phyloP scores from a whole-genome alignment of 2,329 filamentous ascomycete species.

The Aspergillus carbonarius region DNA sequence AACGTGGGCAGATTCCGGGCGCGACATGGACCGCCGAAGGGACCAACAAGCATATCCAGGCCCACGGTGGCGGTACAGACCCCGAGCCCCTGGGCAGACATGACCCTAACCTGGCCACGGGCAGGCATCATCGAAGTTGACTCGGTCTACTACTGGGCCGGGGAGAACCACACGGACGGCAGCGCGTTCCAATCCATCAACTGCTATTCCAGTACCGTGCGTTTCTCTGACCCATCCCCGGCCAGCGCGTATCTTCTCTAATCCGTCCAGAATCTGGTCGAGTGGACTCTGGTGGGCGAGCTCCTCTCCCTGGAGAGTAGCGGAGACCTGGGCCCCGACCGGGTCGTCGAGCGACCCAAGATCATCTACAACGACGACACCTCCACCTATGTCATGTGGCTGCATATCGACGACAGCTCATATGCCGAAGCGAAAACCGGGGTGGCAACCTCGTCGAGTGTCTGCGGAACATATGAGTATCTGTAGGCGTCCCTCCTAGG shows the following conservation, averaged over 20 bases:
- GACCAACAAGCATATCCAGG: constrained; percentile 60
- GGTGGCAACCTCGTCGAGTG: constrained; percentile 58
- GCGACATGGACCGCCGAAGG: constrained; percentile 48
- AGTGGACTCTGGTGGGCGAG: constrained; percentile 63
- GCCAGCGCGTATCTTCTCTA: neutral
- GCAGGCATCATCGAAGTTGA: constrained; percentile 55
- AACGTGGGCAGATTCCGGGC: constrained; percentile 36
- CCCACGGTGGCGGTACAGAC: constrained; percentile 60
- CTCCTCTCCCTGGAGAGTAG: constrained; percentile 55
- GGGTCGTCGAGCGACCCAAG: constrained; percentile 67
- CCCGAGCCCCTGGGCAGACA: no score
- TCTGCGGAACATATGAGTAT: constrained; percentile 62
- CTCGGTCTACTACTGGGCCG: constrained; percentile 65
- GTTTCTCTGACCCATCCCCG: neutral
- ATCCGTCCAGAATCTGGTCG: constrained; percentile 51
- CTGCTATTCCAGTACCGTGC: constrained; percentile 60
- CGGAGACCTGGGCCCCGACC: constrained; percentile 60
- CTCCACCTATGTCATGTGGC: constrained; percentile 64
- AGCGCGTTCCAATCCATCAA: constrained; percentile 63
- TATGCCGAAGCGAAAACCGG: constrained; percentile 66
- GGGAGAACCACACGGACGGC: constrained; percentile 68
- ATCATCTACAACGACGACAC: constrained; percentile 67
- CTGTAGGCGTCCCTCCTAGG: constrained; percentile 6
- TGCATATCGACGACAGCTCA: constrained; percentile 63
- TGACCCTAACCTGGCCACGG: neutral